A percentile compares a stretch with the other conserved stretches of the same genome.
These are phyloP conservation scores for Klebsormidium nitens DNA, from an alignment of 139 green algal genomes.

Conservation along the genomic window DNA sequence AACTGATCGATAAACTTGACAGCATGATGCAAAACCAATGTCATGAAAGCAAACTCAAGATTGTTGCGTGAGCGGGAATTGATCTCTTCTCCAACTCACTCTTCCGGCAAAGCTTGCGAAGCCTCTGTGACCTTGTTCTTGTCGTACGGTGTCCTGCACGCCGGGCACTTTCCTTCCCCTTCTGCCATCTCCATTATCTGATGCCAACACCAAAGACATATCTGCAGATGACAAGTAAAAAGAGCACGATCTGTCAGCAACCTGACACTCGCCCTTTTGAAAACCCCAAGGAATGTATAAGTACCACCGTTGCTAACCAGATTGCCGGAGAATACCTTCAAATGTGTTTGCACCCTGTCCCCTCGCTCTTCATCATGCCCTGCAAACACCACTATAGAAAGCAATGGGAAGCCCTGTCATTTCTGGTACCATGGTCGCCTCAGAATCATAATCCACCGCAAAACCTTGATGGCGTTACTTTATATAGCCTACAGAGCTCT, in stretches of 20 bases:
- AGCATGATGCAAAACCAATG: too few relatives aligned
- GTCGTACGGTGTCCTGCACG: constrained; percentile 73
- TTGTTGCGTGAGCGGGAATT: too few relatives aligned
- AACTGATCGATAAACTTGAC: too few relatives aligned
- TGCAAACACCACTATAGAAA: neutral
- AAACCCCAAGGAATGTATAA: neutral
- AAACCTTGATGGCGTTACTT: neutral
- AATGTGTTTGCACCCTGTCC: neutral
- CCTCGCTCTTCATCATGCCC: neutral
- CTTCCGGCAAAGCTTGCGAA: constrained; percentile 31
- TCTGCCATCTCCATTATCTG: constrained; percentile 74
- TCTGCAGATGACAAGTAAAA: constrained; percentile 15
- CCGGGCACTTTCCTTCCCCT: constrained; percentile 63
- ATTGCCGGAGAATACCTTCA: neutral
- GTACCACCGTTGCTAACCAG: neutral
- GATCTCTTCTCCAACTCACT: constrained; percentile 43
- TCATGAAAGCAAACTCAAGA: too few relatives aligned
- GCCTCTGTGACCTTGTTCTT: constrained; percentile 66
- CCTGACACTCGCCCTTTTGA: constrained; percentile 4
- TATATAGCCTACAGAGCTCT: neutral
- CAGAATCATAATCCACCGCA: too few relatives aligned
- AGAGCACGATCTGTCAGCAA: neutral
- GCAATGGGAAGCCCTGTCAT: neutral
- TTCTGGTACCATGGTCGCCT: too few relatives aligned
- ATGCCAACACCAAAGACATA: constrained; percentile 78